phyloP scores from a whole-genome alignment of 2,329 filamentous ascomycete species.

The Monascus ruber region DNA sequence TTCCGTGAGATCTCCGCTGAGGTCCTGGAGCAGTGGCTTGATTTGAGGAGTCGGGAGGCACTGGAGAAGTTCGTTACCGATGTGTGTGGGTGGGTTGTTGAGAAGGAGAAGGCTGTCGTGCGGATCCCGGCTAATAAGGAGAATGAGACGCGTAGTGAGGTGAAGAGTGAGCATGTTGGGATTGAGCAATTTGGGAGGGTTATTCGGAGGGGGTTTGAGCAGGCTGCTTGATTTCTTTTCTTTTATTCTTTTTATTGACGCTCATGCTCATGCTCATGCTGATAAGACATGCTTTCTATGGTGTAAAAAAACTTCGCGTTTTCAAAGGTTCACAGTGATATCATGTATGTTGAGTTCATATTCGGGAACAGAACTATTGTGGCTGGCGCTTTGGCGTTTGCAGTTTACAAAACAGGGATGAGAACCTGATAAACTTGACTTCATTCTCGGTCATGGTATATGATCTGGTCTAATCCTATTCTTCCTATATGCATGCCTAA shows the following conservation, averaged over 20 bases:
- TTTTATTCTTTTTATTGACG: conserved; percentile 2
- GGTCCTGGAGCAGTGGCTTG: conserved; percentile 65
- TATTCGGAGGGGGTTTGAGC: conserved; percentile 76
- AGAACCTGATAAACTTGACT: no score
- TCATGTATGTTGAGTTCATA: no score
- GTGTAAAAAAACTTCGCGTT: no score
- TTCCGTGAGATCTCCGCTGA: conserved; percentile 60
- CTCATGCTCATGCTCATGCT: no score
- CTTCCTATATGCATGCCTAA: no score
- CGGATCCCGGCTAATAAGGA: conserved; percentile 86
- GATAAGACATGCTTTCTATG: no score
- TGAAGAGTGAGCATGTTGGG: conserved; percentile 86
- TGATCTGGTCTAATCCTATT: no score
- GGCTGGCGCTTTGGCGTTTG: no score
- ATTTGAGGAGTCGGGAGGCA: conserved; percentile 51
- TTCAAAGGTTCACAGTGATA: no score
- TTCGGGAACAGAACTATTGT: no score
- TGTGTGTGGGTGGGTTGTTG: conserved; percentile 77
- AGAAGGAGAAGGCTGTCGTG: conserved; percentile 44
- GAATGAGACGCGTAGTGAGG: conserved; percentile 91
- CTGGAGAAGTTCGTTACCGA: conserved; percentile 71
- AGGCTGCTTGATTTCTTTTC: conserved; percentile 46
- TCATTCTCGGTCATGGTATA: no score
- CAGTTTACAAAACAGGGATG: no score
- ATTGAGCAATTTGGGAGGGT: conserved; percentile 48